These are phyloP conservation scores for Saksenaea vasiformis DNA, from an alignment of 371 early-diverging fungal genomes.

Conservation along the genomic window DNA sequence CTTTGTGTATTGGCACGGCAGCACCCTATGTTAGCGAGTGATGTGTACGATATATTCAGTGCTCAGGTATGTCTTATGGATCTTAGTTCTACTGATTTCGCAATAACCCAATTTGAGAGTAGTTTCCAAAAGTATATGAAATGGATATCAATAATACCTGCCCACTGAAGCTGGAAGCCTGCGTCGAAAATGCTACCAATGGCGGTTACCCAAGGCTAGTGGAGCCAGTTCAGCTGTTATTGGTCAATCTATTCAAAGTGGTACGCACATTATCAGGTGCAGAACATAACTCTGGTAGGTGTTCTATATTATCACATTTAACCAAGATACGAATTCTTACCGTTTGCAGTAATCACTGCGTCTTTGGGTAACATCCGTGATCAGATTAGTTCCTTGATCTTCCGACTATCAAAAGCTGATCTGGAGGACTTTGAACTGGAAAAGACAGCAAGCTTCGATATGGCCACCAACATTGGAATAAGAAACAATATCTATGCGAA, in stretches of 20 bases:
- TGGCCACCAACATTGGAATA: constrained; percentile 48
- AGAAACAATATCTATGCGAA: constrained; percentile 51
- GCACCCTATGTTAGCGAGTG: constrained; percentile 31
- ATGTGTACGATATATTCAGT: constrained; percentile 56
- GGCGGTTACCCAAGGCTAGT: constrained; percentile 33
- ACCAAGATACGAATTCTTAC: background rate
- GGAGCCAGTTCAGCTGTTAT: constrained; percentile 46
- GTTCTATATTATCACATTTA: background rate
- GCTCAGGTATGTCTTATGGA: constrained; percentile 40
- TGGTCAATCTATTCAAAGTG: constrained; percentile 32
- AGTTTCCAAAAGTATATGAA: constrained; percentile 41
- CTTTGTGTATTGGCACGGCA: constrained; percentile 43
- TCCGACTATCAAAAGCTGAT: constrained; percentile 34
- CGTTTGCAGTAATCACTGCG: constrained; percentile 8
- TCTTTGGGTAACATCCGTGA: constrained; percentile 8
- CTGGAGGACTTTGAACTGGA: constrained; percentile 62
- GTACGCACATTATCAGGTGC: constrained; percentile 11
- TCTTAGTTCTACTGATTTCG: background rate
- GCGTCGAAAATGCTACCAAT: constrained; percentile 46
- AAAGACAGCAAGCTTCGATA: constrained; percentile 55
- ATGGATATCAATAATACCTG: constrained; percentile 25
- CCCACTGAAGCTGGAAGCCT: constrained; percentile 49
- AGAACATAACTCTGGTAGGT: constrained; percentile 5
- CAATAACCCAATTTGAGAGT: background rate
- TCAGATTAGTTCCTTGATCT: constrained; percentile 24